Base-by-base conservation (phyloP, 768 basidiomycete genomes). In the Termitomyces heimii region DNA sequence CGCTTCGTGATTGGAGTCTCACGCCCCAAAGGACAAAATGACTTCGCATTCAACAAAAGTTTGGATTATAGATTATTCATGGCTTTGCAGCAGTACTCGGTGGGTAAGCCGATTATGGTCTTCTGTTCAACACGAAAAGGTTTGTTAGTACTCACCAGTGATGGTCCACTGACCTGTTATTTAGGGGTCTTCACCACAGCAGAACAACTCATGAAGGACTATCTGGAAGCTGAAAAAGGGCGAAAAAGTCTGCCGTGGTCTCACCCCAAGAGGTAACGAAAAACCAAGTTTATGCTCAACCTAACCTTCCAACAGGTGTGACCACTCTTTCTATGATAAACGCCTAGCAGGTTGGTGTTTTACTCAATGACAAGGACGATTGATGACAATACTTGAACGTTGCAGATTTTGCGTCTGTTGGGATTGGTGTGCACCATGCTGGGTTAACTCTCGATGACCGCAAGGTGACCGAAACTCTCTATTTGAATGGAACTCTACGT, bases 381-480 rank as follows among this genome's bases (percentile, higher is more conserved):
- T 12, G 20, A 47, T 8, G 12, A n/a, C 37, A 29, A 28, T 16
- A 39, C 18, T n/a, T 20, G 14, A 37, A 56, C 51, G 9, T 59
- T 10, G 22, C 62, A 86, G 89, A 78, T 31, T 75, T 95, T 32
- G 85, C 84, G n/a, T 68, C 74, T 1, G 70, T 69, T 53, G 97
- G 96, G 1, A 84, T 98, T 48, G 94, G 92, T 12, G 81, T 93
- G 7, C 96, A 99, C 67, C 95, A 98, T 66, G 96, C 94, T 5
- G 96, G 96, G 2, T 71, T 98, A 51, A 80, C 75, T 13, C 67
- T 82, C 43, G 80, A 86, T 26, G 95, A 98, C 65, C 82, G 94
- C 39, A 79, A 79, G 50, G 66, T 77, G 0, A 85, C 85, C 18
- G 96, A 99, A 68, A 78, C 83, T 13, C 72, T 90, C 10, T 99